Conservation (phyloP, 164 flowering plant species). For the Magnolia officinalis region DNA sequence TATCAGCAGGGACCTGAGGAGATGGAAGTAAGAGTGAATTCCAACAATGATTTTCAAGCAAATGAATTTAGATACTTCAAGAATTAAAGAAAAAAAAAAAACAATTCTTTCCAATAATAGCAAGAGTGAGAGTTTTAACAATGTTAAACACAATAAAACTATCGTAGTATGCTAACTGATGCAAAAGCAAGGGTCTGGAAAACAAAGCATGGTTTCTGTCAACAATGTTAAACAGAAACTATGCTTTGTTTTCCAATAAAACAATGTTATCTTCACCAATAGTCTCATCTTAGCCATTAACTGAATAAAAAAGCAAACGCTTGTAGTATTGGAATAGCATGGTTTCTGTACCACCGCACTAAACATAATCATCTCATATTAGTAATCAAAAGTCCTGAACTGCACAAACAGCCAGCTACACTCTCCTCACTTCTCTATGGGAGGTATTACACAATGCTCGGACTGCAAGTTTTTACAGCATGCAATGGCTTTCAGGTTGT, state of each 20-base stretch:
- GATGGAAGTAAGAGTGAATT: not conserved
- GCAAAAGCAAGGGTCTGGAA: not conserved
- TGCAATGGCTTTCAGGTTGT: no score
- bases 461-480: no score
- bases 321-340: no score
- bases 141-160: not conserved
- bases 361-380: no score
- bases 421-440: no score
- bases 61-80: not conserved
- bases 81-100: not conserved
- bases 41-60: not conserved
- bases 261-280: not conserved
- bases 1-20: constrained; percentile 65
- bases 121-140: not conserved
- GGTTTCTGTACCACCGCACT: no score
- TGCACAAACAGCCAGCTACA: no score
- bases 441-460: no score
- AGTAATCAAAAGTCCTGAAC: no score
- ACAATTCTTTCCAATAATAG: not conserved
- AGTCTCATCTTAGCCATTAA: not conserved
- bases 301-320: not conserved
- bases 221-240: no score
- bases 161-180: not conserved
- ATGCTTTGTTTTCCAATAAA: no score
- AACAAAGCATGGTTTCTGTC: no score